Conservation (phyloP, 768 basidiomycete genomes). For the Phylloporus sp. region DNA sequence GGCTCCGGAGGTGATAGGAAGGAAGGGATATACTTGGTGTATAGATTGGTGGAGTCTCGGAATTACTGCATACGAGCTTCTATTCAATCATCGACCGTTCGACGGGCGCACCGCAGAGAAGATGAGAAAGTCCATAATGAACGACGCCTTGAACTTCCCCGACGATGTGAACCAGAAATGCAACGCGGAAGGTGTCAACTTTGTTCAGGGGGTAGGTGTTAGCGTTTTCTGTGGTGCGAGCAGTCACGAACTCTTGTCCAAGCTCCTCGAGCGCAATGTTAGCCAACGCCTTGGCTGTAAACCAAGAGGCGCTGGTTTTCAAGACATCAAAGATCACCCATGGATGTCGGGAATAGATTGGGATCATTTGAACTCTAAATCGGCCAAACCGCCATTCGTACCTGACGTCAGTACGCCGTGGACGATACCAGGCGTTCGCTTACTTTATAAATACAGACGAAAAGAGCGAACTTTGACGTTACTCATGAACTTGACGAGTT, state of each 20-base stretch:
- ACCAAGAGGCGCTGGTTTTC: conserved; percentile 60
- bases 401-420: conserved; percentile 72
- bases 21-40: conserved; percentile 89
- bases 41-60: conserved; percentile 98
- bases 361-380: conserved; percentile 67
- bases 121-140: conserved; percentile 81
- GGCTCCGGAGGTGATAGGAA: conserved; percentile 93
- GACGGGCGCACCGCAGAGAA: conserved; percentile 85
- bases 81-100: conserved; percentile 80
- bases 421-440: background rate
- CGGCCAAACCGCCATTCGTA: conserved; percentile 74
- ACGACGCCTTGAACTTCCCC: conserved; percentile 74
- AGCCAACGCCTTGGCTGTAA: conserved; percentile 77
- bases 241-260: conserved; percentile 6
- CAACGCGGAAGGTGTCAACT: conserved; percentile 61
- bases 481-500: conserved; percentile 97
- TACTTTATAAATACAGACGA: conserved; percentile 51
- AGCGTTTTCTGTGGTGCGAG: background rate
- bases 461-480: conserved; percentile 97
- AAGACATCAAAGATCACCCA: conserved; percentile 73
- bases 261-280: conserved; percentile 86
- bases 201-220: conserved; percentile 58
- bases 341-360: conserved; percentile 87
- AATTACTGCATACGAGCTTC: conserved; percentile 83
- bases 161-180: conserved; percentile 57